A percentile compares a stretch with the other conserved stretches of the same genome.
Evolutionary conservation across 2,329 filamentous ascomycete species (phyloP).

Genomic region (Hymenoscyphus fructigenus): DNA sequence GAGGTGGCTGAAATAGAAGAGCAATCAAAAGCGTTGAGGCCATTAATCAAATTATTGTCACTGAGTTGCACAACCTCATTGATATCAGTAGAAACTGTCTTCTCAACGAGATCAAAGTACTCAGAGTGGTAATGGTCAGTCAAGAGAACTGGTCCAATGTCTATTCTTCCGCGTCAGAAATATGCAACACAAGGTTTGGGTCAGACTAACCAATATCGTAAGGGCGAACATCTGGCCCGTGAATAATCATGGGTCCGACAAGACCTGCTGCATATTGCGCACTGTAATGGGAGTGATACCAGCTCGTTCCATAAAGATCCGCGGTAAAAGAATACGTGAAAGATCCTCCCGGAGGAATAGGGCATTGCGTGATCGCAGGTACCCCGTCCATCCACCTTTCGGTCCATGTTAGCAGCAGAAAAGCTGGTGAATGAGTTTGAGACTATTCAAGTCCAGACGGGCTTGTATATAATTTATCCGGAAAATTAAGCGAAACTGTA

Average conservation of each 20-base stretch:
- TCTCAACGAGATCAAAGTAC: conserved; percentile 46
- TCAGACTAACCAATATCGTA: conserved; percentile 47
- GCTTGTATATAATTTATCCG: too few relatives aligned
- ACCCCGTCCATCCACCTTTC: conserved; percentile 48
- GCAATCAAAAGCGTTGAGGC: conserved; percentile 29
- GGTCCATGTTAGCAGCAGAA: too few relatives aligned
- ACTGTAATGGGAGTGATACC: conserved; percentile 61
- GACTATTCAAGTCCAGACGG: too few relatives aligned
- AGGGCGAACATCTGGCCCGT: conserved; percentile 54
- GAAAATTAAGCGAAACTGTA: too few relatives aligned
- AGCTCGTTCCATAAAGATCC: conserved; percentile 47
- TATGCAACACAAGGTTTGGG: conserved; percentile 20
- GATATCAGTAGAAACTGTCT: conserved; percentile 33
- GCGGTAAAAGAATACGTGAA: conserved; percentile 35
- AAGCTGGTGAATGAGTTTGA: too few relatives aligned
- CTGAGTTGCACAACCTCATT: conserved; percentile 22
- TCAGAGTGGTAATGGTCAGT: conserved; percentile 34
- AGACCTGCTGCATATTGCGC: conserved; percentile 52
- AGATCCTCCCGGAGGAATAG: conserved; percentile 50
- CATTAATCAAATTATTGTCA: conserved; percentile 34
- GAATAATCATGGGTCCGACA: conserved; percentile 57
- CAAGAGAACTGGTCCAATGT: conserved; percentile 39
- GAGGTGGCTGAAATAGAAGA: conserved; percentile 8
- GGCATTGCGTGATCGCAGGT: conserved; percentile 59
- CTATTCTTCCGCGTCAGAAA: conserved; percentile 32